Evolutionary conservation across 2,329 filamentous ascomycete species (phyloP).

Genomic region (Diaporthe sp.): DNA sequence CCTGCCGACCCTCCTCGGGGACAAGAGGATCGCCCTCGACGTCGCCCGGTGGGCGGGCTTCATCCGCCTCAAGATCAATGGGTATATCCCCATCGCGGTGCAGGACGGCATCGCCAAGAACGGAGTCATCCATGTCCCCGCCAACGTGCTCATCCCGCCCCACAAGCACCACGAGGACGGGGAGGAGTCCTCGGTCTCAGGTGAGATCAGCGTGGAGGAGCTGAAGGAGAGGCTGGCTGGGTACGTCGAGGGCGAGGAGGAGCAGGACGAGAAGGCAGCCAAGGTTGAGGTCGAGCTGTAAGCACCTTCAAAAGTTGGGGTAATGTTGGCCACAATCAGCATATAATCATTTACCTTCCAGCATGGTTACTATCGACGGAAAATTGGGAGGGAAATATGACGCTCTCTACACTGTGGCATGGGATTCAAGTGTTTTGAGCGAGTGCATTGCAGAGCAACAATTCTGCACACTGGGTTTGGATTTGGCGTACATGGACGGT

Average conservation of each 20-base stretch:
- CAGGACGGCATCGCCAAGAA: slow-evolving; percentile 82
- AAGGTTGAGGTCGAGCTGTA: slow-evolving; percentile 35
- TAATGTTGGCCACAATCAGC: background rate
- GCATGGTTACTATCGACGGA: no score
- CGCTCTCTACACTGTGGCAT: background rate
- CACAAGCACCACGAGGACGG: slow-evolving; percentile 61
- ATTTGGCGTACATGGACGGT: background rate
- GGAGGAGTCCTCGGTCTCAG: slow-evolving; percentile 54
- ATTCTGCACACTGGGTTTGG: background rate
- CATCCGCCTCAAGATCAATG: slow-evolving; percentile 82
- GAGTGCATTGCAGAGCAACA: slow-evolving; percentile 28
- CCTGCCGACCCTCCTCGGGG: slow-evolving; percentile 79
- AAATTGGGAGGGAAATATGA: background rate
- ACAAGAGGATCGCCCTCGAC: slow-evolving; percentile 78
- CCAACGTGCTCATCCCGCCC: slow-evolving; percentile 82
- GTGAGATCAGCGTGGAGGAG: slow-evolving; percentile 71
- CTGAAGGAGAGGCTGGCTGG: slow-evolving; percentile 69
- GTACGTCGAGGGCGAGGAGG: slow-evolving; percentile 54
- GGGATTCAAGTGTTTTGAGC: background rate
- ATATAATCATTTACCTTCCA: background rate
- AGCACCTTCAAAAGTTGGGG: background rate
- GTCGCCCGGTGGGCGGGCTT: slow-evolving; percentile 77
- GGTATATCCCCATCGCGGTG: slow-evolving; percentile 74
- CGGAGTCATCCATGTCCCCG: slow-evolving; percentile 85
- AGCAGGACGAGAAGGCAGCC: slow-evolving; percentile 1